Evolutionary conservation across 169 alveolate genomes (phyloP).

Genomic region (Cryptosporidium felis): DNA sequence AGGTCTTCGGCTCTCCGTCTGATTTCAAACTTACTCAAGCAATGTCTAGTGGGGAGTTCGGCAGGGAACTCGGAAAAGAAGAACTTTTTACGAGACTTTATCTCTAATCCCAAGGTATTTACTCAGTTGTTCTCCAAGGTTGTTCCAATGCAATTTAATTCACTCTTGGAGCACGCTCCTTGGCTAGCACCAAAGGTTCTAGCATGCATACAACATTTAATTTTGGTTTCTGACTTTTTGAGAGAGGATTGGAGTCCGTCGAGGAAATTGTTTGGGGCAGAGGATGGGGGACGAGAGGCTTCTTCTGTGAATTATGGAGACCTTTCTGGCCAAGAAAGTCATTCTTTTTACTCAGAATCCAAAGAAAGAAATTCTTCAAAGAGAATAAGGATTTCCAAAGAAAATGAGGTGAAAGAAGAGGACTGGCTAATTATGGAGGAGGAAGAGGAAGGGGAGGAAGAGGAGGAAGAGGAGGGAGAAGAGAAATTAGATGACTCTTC

Average conservation of each 20-base stretch:
- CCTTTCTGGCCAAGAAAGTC: neutral
- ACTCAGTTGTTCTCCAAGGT: neutral
- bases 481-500: too few species aligned
- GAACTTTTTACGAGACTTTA: neutral
- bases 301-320: neutral
- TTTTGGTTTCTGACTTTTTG: neutral
- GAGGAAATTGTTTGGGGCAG: constrained; percentile 5
- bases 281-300: neutral
- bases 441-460: constrained; percentile 4
- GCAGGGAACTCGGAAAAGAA: neutral
- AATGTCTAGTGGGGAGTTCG: neutral
- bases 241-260: constrained; percentile 17
- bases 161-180: constrained; percentile 19
- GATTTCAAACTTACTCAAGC: neutral
- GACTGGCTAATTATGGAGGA: constrained; percentile 36
- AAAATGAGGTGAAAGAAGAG: constrained; percentile 40
- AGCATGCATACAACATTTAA: constrained; percentile 20
- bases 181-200: constrained; percentile 32
- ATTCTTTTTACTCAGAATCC: neutral
- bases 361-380: constrained; percentile 13
- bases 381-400: constrained; percentile 18
- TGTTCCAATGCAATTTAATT: neutral
- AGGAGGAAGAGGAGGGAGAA: neutral
- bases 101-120: neutral
- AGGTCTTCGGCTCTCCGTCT: neutral